A percentile compares a stretch with the other conserved stretches of the same genome.
phyloP scores from a whole-genome alignment of 2,329 filamentous ascomycete species.

The Cladosporium velox region DNA sequence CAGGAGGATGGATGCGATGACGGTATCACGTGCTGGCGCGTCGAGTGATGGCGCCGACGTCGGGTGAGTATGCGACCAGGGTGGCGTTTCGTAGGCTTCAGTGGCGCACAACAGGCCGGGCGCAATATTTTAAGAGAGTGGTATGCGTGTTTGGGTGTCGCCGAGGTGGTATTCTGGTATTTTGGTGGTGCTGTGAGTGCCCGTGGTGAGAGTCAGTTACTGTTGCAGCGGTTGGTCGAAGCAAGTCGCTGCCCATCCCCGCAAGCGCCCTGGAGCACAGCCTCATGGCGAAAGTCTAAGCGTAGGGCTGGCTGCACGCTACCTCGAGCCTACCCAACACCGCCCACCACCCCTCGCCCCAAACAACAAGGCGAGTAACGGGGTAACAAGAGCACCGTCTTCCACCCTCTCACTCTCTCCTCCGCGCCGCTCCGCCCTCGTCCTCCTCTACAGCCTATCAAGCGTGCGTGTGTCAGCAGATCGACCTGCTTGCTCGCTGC shows the following conservation, averaged over 20 bases:
- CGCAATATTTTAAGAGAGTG: background rate
- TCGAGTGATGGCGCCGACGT: background rate
- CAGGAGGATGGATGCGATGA: background rate
- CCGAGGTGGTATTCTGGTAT: background rate
- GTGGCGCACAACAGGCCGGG: background rate
- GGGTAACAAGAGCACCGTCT: background rate
- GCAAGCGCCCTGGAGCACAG: conserved; percentile 5
- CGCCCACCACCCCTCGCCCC: background rate
- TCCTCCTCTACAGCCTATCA: background rate
- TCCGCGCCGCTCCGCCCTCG: background rate
- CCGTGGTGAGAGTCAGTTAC: background rate
- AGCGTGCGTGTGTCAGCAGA: background rate
- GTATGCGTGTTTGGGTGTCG: background rate
- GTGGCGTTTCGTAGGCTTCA: background rate
- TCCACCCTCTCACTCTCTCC: background rate
- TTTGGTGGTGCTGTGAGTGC: background rate
- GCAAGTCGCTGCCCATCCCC: background rate
- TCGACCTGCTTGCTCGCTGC: background rate
- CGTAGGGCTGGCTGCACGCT: conserved; percentile 7
- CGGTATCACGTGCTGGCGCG: conserved; percentile 9
- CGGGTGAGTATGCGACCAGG: background rate
- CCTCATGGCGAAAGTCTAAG: conserved; percentile 2
- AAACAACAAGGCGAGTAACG: background rate
- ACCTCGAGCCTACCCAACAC: background rate
- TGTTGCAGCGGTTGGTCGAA: background rate